These are phyloP conservation scores for Quercus berberidifolia DNA, from an alignment of 306 rosid genomes.

Conservation along the genomic window DNA sequence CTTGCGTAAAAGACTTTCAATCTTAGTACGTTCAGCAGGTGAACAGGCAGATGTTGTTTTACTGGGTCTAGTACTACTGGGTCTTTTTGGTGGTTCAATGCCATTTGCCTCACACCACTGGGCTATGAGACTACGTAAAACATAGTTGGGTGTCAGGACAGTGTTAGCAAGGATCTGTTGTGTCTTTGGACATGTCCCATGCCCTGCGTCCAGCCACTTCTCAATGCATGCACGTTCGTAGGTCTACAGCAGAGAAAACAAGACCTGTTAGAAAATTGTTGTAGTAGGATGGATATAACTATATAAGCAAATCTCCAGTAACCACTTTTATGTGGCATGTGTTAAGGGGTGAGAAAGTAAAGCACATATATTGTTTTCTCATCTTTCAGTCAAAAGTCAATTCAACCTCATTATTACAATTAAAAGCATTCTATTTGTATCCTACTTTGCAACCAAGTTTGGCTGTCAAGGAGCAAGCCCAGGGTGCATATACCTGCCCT, in stretches of 20 bases:
- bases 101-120: slow-evolving; percentile 99
- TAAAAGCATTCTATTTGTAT: slow-evolving; percentile 10
- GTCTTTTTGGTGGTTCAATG: slow-evolving; percentile 87
- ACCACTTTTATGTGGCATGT: slow-evolving; percentile 6
- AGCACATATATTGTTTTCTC: slow-evolving; percentile 5
- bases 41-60: slow-evolving; percentile 70
- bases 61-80: slow-evolving; percentile 53
- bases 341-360: slow-evolving; percentile 2
- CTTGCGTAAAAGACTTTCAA: slow-evolving; percentile 64
- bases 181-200: slow-evolving; percentile 91
- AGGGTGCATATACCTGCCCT: slow-evolving; percentile 73
- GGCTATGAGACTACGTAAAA: slow-evolving; percentile 84
- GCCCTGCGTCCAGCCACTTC: slow-evolving; percentile 91
- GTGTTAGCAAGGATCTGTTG: slow-evolving; percentile 71
- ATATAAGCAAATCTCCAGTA: slow-evolving; percentile 13
- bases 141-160: slow-evolving; percentile 89
- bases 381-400: slow-evolving; percentile 9
- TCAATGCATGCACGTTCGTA: slow-evolving; percentile 94
- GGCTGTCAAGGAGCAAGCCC: slow-evolving; percentile 16
- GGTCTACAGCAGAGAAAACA: slow-evolving; percentile 61
- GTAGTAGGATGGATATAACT: slow-evolving; percentile 12
- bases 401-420: neutral
- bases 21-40: slow-evolving; percentile 71
- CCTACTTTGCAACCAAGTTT: slow-evolving; percentile 5
- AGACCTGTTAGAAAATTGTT: slow-evolving; percentile 18